These are phyloP conservation scores for Candida glucosophila DNA, from an alignment of 1,139 yeast species.

Conservation along the genomic window DNA sequence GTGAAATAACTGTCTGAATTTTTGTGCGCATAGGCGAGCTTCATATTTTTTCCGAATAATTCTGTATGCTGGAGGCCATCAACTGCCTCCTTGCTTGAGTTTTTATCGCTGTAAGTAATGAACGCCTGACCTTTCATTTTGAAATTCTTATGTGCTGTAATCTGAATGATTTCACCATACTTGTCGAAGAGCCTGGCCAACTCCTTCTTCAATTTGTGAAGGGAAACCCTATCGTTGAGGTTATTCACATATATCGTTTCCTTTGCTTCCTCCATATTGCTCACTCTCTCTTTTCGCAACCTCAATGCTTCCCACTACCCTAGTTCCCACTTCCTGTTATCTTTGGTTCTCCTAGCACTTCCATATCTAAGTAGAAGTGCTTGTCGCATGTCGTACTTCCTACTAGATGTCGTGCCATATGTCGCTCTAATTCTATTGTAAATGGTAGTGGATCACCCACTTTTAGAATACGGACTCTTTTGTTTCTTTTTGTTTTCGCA, in stretches of 20 bases:
- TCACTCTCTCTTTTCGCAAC: too few species aligned
- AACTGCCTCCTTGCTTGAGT: constrained; percentile 44
- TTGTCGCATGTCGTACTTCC: too few species aligned
- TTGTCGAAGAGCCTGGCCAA: constrained; percentile 33
- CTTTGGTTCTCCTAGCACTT: too few species aligned
- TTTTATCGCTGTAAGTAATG: constrained; percentile 45
- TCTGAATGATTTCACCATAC: constrained; percentile 43
- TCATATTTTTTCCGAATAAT: constrained; percentile 50
- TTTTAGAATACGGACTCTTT: too few species aligned
- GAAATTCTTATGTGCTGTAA: constrained; percentile 55
- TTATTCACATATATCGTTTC: constrained; percentile 56
- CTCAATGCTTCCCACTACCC: too few species aligned
- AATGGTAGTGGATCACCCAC: too few species aligned
- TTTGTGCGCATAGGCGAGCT: constrained; percentile 30
- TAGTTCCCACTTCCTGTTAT: too few species aligned
- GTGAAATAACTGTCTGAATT: constrained; percentile 36
- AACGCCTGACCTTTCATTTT: constrained; percentile 83
- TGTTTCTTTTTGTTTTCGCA: too few species aligned
- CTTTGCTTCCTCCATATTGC: too few species aligned
- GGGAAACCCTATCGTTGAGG: constrained; percentile 60
- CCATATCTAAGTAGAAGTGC: too few species aligned
- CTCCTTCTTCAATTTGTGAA: constrained; percentile 38
- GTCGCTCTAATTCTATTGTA: too few species aligned
- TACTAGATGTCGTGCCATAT: too few species aligned
- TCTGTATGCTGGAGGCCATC: constrained; percentile 30